Conservation (phyloP, 2,329 filamentous ascomycete species). For the Alternaria sp. region DNA sequence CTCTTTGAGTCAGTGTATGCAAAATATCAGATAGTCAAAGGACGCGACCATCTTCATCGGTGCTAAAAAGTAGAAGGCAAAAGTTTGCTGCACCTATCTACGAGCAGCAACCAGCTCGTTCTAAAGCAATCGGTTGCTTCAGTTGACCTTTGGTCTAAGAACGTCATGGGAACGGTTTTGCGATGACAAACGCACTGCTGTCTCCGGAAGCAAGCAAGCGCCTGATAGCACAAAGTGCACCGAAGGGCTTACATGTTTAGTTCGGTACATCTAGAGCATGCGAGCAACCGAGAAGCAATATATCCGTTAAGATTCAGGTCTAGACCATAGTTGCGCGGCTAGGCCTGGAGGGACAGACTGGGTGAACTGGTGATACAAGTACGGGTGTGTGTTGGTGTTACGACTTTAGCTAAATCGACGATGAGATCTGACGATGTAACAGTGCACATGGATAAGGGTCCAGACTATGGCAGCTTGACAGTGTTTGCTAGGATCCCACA, state of each 20-base stretch:
- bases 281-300: background rate
- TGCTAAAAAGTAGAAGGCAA: background rate
- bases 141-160: too few species aligned
- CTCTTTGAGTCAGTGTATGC: background rate
- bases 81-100: background rate
- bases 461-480: background rate
- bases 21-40: background rate
- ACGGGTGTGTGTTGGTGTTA: conserved; percentile 13
- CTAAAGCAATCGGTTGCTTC: background rate
- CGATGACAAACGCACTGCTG: background rate
- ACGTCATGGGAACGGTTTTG: background rate
- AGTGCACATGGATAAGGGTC: background rate
- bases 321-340: background rate
- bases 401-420: conserved; percentile 3
- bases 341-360: conserved; percentile 5
- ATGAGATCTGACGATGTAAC: conserved; percentile 12
- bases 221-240: background rate
- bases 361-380: conserved; percentile 20
- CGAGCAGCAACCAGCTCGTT: background rate
- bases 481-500: background rate
- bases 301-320: background rate
- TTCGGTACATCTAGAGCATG: background rate
- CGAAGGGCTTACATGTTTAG: background rate
- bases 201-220: background rate
- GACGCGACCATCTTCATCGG: background rate